These are phyloP conservation scores for Basipetospora sp. DNA, from an alignment of 2,329 filamentous ascomycete genomes.

Conservation along the genomic window DNA sequence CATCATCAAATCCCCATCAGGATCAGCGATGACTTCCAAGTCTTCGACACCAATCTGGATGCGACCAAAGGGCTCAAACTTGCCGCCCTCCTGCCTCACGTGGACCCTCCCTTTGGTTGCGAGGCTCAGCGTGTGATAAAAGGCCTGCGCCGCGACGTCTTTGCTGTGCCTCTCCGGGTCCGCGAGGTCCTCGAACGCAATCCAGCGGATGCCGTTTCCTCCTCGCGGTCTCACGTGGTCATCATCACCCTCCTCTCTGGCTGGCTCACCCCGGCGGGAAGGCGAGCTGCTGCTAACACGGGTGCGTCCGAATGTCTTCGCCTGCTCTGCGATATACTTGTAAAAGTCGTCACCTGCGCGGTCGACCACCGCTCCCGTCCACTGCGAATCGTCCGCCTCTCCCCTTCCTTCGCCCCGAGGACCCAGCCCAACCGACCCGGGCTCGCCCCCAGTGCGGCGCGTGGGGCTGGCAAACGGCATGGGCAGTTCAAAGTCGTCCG, in stretches of 20 bases:
- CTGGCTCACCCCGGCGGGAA: no score
- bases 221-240: no score
- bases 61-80: slow-evolving; percentile 26
- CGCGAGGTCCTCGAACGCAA: slow-evolving; percentile 58
- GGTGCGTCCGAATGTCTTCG: slow-evolving; percentile 18
- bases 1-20: no score
- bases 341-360: slow-evolving; percentile 32
- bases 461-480: no score
- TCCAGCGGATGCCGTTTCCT: slow-evolving; percentile 18
- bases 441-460: slow-evolving; percentile 8
- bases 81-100: slow-evolving; percentile 42
- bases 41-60: slow-evolving; percentile 28
- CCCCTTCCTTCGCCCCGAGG: no score
- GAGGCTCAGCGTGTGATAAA: slow-evolving; percentile 58
- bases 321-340: slow-evolving; percentile 24
- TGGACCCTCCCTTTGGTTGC: slow-evolving; percentile 49
- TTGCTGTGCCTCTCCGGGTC: slow-evolving; percentile 37
- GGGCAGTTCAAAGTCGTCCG: slow-evolving; percentile 15
- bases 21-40: neutral
- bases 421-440: no score
- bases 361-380: slow-evolving; percentile 26
- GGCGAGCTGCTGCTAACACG: no score
- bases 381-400: slow-evolving; percentile 16
- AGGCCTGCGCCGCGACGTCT: slow-evolving; percentile 57
- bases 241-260: no score